Base-by-base conservation (phyloP, 1,284 basidiomycete genomes). In the Grifola frondosa region DNA sequence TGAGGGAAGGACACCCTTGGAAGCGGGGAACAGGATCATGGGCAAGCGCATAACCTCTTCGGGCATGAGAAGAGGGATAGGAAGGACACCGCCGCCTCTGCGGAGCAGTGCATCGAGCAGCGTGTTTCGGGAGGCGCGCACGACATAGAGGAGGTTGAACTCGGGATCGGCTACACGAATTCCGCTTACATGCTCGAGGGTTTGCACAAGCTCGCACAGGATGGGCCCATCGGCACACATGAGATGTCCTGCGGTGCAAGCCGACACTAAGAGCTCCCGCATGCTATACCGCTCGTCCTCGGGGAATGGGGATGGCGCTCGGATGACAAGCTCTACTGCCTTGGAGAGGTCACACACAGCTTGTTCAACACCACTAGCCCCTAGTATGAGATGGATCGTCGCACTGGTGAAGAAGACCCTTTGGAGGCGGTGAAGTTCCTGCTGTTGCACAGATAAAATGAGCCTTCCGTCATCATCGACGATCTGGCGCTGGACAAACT, bases 31-130 rank as follows among this genome's bases (percentile, higher is more conserved):
- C 36, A 77, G 53, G 15, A 63, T 42, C 15, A 49, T 43, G 7
- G 66, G 64, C 2, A 77, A 41, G 24, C 59, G 63, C 16, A 53
- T 51, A 31, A 69, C 60, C 50, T 73, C 67, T 25, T 73, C 64
- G 1, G 78, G 77, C 19, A 70, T 58, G 31, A 80, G 50, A 16
- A 78, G 58, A 17, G 75, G 55, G 31, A 61, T 66, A 15, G 77
- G 77, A 3, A 79, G 56, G 28, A 68, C 50, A n/a, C 56, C 57
- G 6, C 49, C 50, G 5, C 57, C 57, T 0, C 49, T 23, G 12
- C 38, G 48, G n/a, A 59, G 26, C 28, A 61, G 44, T 3, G 57
- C 48, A 9, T 44, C 37, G 7, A 59, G 16, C 10, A 61, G 37
- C n/a, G 46, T 30, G 23, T 57, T 51, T 4, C 53, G 53, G 0